Evolutionary conservation across 2,329 filamentous ascomycete genomes (phyloP).

Genomic region (Huntiella decipiens): DNA sequence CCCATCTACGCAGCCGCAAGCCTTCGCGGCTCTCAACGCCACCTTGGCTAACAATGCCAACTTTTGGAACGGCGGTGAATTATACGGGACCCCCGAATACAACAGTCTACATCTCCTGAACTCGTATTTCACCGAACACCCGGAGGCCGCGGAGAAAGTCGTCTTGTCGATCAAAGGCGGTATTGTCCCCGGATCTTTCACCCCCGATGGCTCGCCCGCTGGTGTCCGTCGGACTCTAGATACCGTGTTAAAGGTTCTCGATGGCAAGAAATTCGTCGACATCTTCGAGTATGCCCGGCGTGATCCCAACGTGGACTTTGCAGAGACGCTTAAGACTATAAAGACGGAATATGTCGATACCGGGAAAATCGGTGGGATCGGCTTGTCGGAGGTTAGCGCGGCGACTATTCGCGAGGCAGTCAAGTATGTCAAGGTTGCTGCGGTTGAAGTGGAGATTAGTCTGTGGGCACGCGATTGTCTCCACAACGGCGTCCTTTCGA

Average conservation of each 20-base stretch:
- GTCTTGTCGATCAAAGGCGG: constrained; percentile 45
- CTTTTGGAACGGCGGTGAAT: constrained; percentile 44
- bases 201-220: constrained; percentile 32
- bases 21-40: constrained; percentile 37
- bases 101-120: constrained; percentile 41
- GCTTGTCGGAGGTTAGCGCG: constrained; percentile 32
- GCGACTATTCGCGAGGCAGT: constrained; percentile 29
- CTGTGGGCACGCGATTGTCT: constrained; percentile 30
- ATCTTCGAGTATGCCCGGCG: constrained; percentile 40
- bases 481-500: constrained; percentile 30
- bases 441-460: constrained; percentile 36
- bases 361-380: constrained; percentile 31
- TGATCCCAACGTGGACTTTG: constrained; percentile 29
- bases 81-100: constrained; percentile 40
- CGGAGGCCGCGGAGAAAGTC: constrained; percentile 42
- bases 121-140: constrained; percentile 43
- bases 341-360: constrained; percentile 30
- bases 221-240: constrained; percentile 39
- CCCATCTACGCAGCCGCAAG: constrained; percentile 25
- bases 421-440: constrained; percentile 24
- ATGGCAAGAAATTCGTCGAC: constrained; percentile 40
- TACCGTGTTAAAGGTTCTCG: constrained; percentile 29
- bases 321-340: constrained; percentile 24
- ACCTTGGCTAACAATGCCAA: constrained; percentile 26
- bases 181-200: constrained; percentile 18